Evolutionary conservation across 257 asterid species (phyloP), one percentile per base, ranked within the genome.

Genomic region (Nicotiana obtusifolia): DNA sequence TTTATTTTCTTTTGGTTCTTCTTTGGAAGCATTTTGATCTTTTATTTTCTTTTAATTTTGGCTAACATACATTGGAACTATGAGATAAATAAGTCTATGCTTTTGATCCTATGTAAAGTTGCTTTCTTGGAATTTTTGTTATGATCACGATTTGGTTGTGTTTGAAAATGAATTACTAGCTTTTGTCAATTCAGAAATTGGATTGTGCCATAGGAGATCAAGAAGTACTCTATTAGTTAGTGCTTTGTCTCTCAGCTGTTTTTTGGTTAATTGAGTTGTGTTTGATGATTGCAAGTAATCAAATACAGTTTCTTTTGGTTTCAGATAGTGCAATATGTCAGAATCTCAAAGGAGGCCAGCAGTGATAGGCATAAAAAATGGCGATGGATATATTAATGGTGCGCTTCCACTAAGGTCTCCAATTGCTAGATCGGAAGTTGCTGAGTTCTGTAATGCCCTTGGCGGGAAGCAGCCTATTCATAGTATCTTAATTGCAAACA

Each of bases 401-500:
- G 82, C 86, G 68, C 75, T 87, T 84, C 94, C 89, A n/a, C 82
- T 86, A 56, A 90, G 97, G 91, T 88, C 98, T 67, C 93, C 93
- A 0, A 88, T 80, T 44, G 67, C 77, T 60, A 86, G 84, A 30
- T 71, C 95, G 19, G 92, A 90, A 83, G 92, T 96, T 87, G 95
- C 89, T 41, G 97, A 91, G 76, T 96, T 96, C 86, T 96, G 98
- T 85, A 69, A 37, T 54, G 86, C 97, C 77, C 97, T 96, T 65
- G 96, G 97, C 3, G 99, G 99, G 67, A 90, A 88, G 84, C 89
- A 88, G 71, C 91, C 97, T 26, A 91, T 96, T 81, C 97, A 90
- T 86, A 96, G 99, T 85, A 94, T 96, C 73, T 92, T 96, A 88
- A 91, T 96, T 71, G 97, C 99, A 77, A 96, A 96, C 90, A 96